Conservation (phyloP, 176 grass and related monocot genomes). For the Saccharum spontaneum region DNA sequence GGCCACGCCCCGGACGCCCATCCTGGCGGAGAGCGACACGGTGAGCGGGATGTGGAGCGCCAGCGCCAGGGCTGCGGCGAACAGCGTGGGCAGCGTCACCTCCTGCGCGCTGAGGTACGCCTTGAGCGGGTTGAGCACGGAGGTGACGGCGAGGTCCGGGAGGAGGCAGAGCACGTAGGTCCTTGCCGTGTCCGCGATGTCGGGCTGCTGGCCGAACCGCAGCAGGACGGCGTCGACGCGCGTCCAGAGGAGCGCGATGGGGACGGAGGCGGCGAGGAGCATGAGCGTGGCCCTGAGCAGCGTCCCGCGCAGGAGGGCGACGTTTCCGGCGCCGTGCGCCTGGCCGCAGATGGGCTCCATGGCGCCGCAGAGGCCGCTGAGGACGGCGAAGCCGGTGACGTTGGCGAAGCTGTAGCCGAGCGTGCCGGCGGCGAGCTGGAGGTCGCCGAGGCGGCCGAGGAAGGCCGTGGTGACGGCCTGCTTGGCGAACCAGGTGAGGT, state of each 20-base stretch:
- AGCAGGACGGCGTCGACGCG: constrained; percentile 66
- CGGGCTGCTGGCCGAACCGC: constrained; percentile 64
- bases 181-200: constrained; percentile 55
- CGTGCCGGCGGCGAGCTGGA: constrained; percentile 70
- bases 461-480: constrained; percentile 66
- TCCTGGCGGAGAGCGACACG: constrained; percentile 40
- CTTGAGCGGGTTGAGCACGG: constrained; percentile 75
- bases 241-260: constrained; percentile 70
- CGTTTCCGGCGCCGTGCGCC: constrained; percentile 83
- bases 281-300: constrained; percentile 62
- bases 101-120: constrained; percentile 81
- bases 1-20: constrained; percentile 64
- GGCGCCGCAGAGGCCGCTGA: constrained; percentile 72
- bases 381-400: constrained; percentile 80
- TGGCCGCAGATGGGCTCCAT: constrained; percentile 97
- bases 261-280: constrained; percentile 54
- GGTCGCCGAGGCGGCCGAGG: constrained; percentile 73
- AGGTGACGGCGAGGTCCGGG: constrained; percentile 65
- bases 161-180: constrained; percentile 51
- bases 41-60: constrained; percentile 74
- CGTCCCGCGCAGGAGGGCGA: constrained; percentile 58
- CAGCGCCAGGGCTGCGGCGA: constrained; percentile 46
- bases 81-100: constrained; percentile 70
- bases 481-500: constrained; percentile 88
- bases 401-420: constrained; percentile 92